Evolutionary conservation across 495 filamentous ascomycete genomes (phyloP), one percentile per base, ranked within the genome.

Genomic region (Penicillium odoratum): DNA sequence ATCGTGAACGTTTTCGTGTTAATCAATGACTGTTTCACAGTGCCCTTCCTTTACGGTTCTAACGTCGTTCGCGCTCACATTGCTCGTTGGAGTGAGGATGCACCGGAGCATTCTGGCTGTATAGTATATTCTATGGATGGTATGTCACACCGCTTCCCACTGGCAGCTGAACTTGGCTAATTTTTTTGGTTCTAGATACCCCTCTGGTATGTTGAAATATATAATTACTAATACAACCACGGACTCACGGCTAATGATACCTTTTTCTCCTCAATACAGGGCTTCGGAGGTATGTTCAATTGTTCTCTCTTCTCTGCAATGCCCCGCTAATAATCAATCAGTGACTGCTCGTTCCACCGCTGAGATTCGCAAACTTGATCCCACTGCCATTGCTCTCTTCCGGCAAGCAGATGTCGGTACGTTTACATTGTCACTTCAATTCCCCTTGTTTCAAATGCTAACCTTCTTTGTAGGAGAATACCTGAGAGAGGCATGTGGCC

Each of bases 51-150:
- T 13, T 98, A 98, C 73, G 94, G 92, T 31, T 87, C 88, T 29
- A 88, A 95, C 68, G 81, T 97, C 26, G 83, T 94, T 44, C 96
- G 96, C 74, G 94, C 95, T 21, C 94, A 98, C 74, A 84, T 97
- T 0, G 91, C 90, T 21, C 77, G 93, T 50, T 94, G 25, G 92
- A 97, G 49, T 28, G 50, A 53, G 28, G 52, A 55, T 31, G 45
- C 40, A 15, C 52, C 52, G 1, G 52, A 44, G 21, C 42, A 43
- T 31, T 45, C 30, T 26, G 60, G 60, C 21, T 52, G 57, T 16
- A 31, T 62, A 13, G 55, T 62, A 10, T 62, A 55, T 51, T 53
- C 43, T 21, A 55, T 58, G 55, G 52, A 62, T 45, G 60, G 42
- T 55, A 47, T 30, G 29, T 36, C 7, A 16, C 13, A 16, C 13